Conservation (phyloP, 495 filamentous ascomycete genomes). For the Parathielavia appendiculata region DNA sequence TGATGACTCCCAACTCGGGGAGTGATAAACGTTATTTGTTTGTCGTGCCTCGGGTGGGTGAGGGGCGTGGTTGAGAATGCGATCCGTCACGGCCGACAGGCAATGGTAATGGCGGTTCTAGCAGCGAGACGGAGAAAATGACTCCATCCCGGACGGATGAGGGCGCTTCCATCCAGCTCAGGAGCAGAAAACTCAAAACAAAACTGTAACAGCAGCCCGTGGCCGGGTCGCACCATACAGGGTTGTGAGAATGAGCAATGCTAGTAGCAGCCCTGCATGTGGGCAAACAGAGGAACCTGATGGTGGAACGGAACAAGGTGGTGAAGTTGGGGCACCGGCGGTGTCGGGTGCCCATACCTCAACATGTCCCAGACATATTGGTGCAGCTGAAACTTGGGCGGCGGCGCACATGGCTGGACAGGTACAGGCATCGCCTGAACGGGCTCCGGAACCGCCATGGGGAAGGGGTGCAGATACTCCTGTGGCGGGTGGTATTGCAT, state of each 20-base stretch:
- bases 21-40: conserved; percentile 8
- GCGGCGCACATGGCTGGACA: conserved; percentile 25
- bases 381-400: conserved; percentile 39
- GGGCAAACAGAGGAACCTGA: conserved; percentile 42
- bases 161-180: neutral
- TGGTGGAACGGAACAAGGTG: conserved; percentile 45
- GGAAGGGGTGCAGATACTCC: conserved; percentile 37
- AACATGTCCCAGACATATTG: conserved; percentile 43
- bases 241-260: neutral
- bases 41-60: conserved; percentile 4
- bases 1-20: neutral
- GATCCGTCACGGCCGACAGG: conserved; percentile 5
- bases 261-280: conserved; percentile 49
- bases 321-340: conserved; percentile 35
- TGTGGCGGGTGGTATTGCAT: conserved; percentile 20
- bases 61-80: neutral
- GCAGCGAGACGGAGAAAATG: neutral
- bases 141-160: neutral
- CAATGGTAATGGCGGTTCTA: neutral
- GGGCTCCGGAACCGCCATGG: neutral
- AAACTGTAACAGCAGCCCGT: neutral
- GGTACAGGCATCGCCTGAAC: conserved; percentile 25
- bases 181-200: neutral
- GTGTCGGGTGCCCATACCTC: conserved; percentile 29
- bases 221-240: neutral